Evolutionary conservation across 805 yeast species (phyloP).

Genomic region (Brettanomyces bruxellensis): DNA sequence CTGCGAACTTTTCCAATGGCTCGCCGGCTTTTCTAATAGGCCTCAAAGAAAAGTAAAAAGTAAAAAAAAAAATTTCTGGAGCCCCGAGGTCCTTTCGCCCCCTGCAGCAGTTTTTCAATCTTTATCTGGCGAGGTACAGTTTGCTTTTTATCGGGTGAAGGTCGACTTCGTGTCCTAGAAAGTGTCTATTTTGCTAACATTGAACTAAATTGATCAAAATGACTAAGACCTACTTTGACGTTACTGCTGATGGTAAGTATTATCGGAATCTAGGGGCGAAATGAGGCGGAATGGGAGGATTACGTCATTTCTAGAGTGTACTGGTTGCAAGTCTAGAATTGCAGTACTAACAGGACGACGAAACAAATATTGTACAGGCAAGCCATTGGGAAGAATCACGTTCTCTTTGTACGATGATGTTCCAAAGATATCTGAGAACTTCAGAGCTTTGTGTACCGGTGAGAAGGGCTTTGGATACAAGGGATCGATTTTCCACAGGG

Average conservation of each 20-base stretch:
- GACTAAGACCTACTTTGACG: constrained; percentile 34
- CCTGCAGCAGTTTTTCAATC: too few relatives aligned
- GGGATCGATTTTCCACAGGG: constrained; percentile 89
- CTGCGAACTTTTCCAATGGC: too few relatives aligned
- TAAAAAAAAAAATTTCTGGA: too few relatives aligned
- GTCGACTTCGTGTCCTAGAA: too few relatives aligned
- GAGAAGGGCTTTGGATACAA: constrained; percentile 92
- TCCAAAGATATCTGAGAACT: constrained; percentile 76
- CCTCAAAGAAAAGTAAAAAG: too few relatives aligned
- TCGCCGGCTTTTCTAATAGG: too few relatives aligned
- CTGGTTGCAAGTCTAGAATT: too few relatives aligned
- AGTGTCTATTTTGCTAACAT: too few relatives aligned
- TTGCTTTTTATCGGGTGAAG: too few relatives aligned
- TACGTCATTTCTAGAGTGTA: background rate
- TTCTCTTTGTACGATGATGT: constrained; percentile 88
- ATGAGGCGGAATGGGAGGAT: background rate
- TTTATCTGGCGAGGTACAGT: too few relatives aligned
- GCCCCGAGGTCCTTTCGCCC: too few relatives aligned
- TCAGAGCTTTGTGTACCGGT: constrained; percentile 79
- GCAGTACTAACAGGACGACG: background rate
- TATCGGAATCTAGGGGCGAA: background rate
- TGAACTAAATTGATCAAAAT: constrained; percentile 12
- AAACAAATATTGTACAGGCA: constrained; percentile 13
- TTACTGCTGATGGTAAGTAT: constrained; percentile 28
- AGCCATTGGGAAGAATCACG: constrained; percentile 46